These are phyloP conservation scores for Verticillium longisporum DNA, from an alignment of 2,329 filamentous ascomycete species.

Conservation along the genomic window DNA sequence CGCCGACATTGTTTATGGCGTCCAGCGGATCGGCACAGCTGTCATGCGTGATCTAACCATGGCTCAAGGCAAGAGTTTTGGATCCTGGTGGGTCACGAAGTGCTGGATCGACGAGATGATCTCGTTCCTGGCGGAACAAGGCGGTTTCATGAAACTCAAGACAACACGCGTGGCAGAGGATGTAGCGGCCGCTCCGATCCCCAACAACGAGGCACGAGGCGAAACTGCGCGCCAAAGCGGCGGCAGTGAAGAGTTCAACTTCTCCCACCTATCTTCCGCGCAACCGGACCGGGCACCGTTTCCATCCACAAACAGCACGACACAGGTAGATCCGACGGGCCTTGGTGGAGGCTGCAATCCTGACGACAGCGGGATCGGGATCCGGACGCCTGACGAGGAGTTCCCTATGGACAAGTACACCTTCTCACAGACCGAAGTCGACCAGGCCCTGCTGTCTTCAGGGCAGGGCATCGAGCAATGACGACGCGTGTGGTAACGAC, in stretches of 20 bases:
- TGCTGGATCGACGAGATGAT: constrained; percentile 96
- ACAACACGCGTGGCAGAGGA: constrained; percentile 25
- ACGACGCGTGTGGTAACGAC: constrained; percentile 7
- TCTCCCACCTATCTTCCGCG: constrained; percentile 37
- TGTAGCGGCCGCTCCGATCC: constrained; percentile 22
- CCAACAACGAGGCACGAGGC: constrained; percentile 27
- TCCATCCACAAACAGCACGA: constrained; percentile 33
- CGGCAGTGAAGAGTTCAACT: constrained; percentile 36
- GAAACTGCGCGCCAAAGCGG: constrained; percentile 34
- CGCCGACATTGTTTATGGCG: constrained; percentile 67
- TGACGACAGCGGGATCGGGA: constrained; percentile 71
- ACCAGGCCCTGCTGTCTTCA: constrained; percentile 22
- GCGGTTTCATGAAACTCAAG: constrained; percentile 71
- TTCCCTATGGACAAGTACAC: constrained; percentile 55
- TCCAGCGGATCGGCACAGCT: constrained; percentile 68
- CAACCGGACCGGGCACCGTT: constrained; percentile 46
- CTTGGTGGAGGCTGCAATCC: constrained; percentile 30
- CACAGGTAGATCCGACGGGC: constrained; percentile 34
- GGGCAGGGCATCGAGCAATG: constrained; percentile 20
- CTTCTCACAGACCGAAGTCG: constrained; percentile 28
- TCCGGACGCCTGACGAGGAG: constrained; percentile 60
- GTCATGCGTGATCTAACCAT: constrained; percentile 79
- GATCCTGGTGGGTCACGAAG: constrained; percentile 93
- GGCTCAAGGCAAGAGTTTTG: constrained; percentile 70
- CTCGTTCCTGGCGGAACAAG: constrained; percentile 80